phyloP scores from a whole-genome alignment of 306 rosid species.

The Canavalia gladiata region DNA sequence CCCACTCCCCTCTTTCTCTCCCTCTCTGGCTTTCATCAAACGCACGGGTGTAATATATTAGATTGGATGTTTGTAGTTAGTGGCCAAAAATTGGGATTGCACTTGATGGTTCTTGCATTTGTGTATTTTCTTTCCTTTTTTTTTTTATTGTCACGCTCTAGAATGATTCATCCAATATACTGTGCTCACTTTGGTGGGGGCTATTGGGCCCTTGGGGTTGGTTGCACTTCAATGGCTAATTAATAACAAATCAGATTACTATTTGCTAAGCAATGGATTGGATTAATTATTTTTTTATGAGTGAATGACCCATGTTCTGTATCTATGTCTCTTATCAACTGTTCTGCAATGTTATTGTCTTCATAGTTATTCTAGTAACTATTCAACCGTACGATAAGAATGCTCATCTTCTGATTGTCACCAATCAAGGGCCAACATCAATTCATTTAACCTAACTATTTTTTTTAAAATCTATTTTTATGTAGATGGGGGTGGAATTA shows the following conservation, averaged over 20 bases:
- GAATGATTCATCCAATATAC: constrained; percentile 43
- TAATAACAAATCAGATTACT: constrained; percentile 31
- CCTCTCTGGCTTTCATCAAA: constrained; percentile 28
- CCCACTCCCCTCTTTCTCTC: background rate
- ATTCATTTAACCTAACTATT: constrained; percentile 3
- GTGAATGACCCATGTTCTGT: constrained; percentile 44
- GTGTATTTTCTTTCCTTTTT: constrained; percentile 11
- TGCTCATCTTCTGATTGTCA: constrained; percentile 42
- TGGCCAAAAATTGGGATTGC: constrained; percentile 47
- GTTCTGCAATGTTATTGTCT: constrained; percentile 16
- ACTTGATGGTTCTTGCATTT: constrained; percentile 47
- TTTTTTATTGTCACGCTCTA: constrained; percentile 33
- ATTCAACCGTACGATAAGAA: constrained; percentile 32
- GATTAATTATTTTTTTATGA: constrained; percentile 36
- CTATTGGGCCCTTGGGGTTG: constrained; percentile 37
- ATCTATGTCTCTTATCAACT: constrained; percentile 42
- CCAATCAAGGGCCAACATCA: background rate
- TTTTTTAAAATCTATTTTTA: background rate
- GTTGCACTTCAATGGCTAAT: constrained; percentile 40
- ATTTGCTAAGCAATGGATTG: constrained; percentile 5
- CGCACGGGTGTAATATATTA: constrained; percentile 49
- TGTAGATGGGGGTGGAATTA: background rate
- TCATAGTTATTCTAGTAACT: constrained; percentile 25
- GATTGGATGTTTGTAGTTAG: constrained; percentile 42
- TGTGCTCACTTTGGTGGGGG: constrained; percentile 49